A percentile compares a stretch with the other conserved stretches of the same genome.
phyloP scores from a whole-genome alignment of 106 monocot genomes.

The Amphibolis antarctica region DNA sequence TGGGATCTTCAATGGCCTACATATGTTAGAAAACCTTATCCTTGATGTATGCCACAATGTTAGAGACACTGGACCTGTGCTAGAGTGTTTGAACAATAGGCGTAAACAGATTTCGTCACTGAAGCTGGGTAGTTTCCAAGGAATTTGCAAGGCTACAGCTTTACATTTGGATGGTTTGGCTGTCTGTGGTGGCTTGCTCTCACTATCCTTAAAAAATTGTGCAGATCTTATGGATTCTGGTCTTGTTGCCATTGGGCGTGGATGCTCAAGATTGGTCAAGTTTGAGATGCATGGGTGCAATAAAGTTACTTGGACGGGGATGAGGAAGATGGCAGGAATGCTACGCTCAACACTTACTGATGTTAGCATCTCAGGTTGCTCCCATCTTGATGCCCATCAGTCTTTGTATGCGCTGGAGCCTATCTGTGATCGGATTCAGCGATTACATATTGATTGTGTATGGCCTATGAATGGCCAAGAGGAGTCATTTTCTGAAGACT shows the following conservation, averaged over 20 bases:
- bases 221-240: constrained; percentile 57
- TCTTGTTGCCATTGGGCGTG: constrained; percentile 52
- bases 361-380: constrained; percentile 55
- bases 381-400: constrained; percentile 19
- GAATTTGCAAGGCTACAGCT: constrained; percentile 53
- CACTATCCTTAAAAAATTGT: constrained; percentile 48
- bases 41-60: constrained; percentile 56
- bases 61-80: constrained; percentile 32
- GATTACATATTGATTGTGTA: constrained; percentile 62
- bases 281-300: constrained; percentile 55
- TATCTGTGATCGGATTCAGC: constrained; percentile 47
- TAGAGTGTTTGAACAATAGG: constrained; percentile 38
- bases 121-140: constrained; percentile 50
- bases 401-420: constrained; percentile 53
- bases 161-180: constrained; percentile 81
- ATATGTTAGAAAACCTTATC: constrained; percentile 42
- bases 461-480: constrained; percentile 14
- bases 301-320: constrained; percentile 41
- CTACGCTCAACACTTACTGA: constrained; percentile 59
- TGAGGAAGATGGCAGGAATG: constrained; percentile 34
- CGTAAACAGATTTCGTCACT: constrained; percentile 38
- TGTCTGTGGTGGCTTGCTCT: constrained; percentile 48
- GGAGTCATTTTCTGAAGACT: neutral
- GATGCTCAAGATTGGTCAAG: constrained; percentile 47
- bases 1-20: constrained; percentile 32